These are phyloP conservation scores for Saccharum hybrid DNA, from an alignment of 202 grass and related monocot genomes.

Conservation along the genomic window DNA sequence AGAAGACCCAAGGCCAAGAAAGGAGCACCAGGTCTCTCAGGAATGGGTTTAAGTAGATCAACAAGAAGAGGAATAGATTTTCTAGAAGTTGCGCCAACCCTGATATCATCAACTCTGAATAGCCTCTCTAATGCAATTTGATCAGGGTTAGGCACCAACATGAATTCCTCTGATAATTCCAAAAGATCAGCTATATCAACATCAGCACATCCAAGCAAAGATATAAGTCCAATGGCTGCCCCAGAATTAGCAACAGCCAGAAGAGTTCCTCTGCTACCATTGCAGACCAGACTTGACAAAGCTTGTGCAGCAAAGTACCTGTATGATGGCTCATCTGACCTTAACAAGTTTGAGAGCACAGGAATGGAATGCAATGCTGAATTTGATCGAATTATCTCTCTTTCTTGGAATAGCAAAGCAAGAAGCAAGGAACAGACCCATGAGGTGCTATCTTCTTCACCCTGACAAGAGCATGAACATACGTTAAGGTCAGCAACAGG, in stretches of 20 bases:
- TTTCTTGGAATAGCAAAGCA: conserved; percentile 90
- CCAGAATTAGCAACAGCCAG: conserved; percentile 98
- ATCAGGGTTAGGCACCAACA: conserved; percentile 76
- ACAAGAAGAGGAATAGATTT: conserved; percentile 98
- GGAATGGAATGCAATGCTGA: conserved; percentile 80
- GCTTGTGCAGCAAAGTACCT: conserved; percentile 98
- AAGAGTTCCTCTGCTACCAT: conserved; percentile 96
- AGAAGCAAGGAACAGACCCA: conserved; percentile 95
- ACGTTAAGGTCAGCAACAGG: conserved; percentile 21
- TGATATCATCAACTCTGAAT: conserved; percentile 99
- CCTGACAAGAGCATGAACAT: conserved; percentile 63
- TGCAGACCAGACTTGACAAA: conserved; percentile 88
- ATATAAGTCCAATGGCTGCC: conserved; percentile 75
- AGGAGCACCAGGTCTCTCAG: conserved; percentile 97
- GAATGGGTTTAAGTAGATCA: conserved; percentile 99
- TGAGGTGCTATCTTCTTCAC: conserved; percentile 85
- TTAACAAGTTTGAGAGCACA: conserved; percentile 89
- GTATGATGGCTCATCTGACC: conserved; percentile 93
- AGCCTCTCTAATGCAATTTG: conserved; percentile 87
- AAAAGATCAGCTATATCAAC: conserved; percentile 98
- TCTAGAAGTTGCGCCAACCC: conserved; percentile 87
- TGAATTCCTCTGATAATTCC: conserved; percentile 97
- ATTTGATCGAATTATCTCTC: conserved; percentile 88
- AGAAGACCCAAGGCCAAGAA: conserved; percentile 89
- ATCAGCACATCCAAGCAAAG: conserved; percentile 98